Evolutionary conservation across 1,284 basidiomycete species (phyloP).

Genomic region (Leccinum pachyderme): DNA sequence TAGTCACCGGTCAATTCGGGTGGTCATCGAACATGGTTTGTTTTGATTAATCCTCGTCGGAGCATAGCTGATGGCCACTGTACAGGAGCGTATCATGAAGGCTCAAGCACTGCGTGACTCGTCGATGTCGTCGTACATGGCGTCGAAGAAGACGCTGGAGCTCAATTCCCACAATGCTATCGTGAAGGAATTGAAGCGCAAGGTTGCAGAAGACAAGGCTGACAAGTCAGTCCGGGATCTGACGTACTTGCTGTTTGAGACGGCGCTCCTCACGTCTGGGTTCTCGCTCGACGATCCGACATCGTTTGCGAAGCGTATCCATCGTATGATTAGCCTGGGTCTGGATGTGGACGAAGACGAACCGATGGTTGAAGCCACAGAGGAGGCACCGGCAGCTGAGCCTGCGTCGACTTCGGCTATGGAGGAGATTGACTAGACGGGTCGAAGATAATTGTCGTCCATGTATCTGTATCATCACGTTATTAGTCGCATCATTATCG

Average conservation of each 20-base stretch:
- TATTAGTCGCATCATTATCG: conserved; percentile 31
- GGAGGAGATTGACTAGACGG: conserved; percentile 79
- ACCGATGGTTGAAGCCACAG: conserved; percentile 27
- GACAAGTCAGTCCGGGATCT: conserved; percentile 99
- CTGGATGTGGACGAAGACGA: conserved; percentile 82
- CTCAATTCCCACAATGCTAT: conserved; percentile 94
- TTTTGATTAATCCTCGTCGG: conserved; percentile 4
- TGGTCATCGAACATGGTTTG: conserved; percentile 98
- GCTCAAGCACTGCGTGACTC: conserved; percentile 98
- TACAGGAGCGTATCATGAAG: conserved; percentile 97
- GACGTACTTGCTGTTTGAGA: conserved; percentile 96
- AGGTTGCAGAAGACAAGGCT: conserved; percentile 95
- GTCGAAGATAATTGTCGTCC: conserved; percentile 8
- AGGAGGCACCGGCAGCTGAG: conserved; percentile 47
- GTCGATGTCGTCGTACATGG: conserved; percentile 99
- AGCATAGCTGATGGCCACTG: conserved; percentile 9
- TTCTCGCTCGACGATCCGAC: conserved; percentile 96
- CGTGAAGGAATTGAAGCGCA: conserved; percentile 93
- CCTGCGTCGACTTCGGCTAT: conserved; percentile 69
- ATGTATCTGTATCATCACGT: conserved; percentile 30
- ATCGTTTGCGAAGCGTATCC: conserved; percentile 93
- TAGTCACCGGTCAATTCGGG: conserved; percentile 98
- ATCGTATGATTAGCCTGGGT: conserved; percentile 92
- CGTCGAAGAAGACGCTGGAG: conserved; percentile 98
- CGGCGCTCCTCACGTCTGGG: conserved; percentile 89